These are phyloP conservation scores for Guyanaporus albipodus DNA, from an alignment of 768 basidiomycete genomes.

Conservation along the genomic window DNA sequence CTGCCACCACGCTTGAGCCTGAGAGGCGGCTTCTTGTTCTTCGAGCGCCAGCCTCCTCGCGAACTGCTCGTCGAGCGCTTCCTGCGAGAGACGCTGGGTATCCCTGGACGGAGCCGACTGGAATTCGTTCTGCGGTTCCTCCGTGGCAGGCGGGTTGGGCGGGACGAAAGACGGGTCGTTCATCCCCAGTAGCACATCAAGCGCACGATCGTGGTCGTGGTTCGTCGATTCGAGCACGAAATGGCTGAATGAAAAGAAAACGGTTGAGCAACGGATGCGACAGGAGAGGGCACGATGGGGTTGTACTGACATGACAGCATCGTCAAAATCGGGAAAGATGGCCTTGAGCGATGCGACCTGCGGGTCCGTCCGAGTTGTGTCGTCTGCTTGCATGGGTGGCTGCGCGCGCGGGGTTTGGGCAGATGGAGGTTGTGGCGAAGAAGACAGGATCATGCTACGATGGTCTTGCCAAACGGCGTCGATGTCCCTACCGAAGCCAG, in stretches of 20 bases:
- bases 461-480: background rate
- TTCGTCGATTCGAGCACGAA: conserved; percentile 70
- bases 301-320: conserved; percentile 57
- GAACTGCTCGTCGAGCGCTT: conserved; percentile 75
- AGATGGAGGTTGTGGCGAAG: conserved; percentile 12
- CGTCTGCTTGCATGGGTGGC: background rate
- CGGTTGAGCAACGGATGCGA: background rate
- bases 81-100: conserved; percentile 40
- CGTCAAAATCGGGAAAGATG: conserved; percentile 82
- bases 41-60: conserved; percentile 70
- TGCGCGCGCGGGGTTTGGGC: background rate
- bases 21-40: conserved; percentile 37
- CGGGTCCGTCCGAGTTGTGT: conserved; percentile 34
- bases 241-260: conserved; percentile 41
- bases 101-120: conserved; percentile 24
- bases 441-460: conserved; percentile 19
- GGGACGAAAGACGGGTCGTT: conserved; percentile 74
- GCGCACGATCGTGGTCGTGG: conserved; percentile 69
- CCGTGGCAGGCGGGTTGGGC: conserved; percentile 14
- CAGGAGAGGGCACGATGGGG: background rate
- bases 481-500: too few species aligned
- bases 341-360: conserved; percentile 51
- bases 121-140: background rate
- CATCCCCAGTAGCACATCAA: conserved; percentile 79
- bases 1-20: conserved; percentile 19